These are phyloP conservation scores for Coniella lustricola DNA, from an alignment of 2,329 filamentous ascomycete genomes.

Conservation along the genomic window DNA sequence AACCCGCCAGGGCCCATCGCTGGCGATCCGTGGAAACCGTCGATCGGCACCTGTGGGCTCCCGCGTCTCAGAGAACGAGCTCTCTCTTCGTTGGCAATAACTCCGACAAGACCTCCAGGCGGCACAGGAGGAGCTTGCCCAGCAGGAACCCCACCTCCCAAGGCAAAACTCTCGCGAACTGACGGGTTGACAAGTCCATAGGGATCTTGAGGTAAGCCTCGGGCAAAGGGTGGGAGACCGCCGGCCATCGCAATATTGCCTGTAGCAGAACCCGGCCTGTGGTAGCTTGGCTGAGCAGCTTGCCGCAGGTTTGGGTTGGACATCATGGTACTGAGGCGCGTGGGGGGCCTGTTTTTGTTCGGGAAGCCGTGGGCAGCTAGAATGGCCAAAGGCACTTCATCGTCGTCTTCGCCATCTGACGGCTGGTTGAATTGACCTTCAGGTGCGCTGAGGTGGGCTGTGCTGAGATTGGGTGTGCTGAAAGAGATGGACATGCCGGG, in stretches of 20 bases:
- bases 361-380: constrained; percentile 86
- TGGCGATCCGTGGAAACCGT: constrained; percentile 33
- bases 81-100: constrained; percentile 80
- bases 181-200: constrained; percentile 69
- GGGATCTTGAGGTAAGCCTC: constrained; percentile 75
- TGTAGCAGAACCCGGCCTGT: constrained; percentile 48
- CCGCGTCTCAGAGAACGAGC: constrained; percentile 70
- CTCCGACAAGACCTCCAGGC: constrained; percentile 75
- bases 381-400: constrained; percentile 81
- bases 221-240: constrained; percentile 72
- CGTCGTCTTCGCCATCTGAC: constrained; percentile 60
- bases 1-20: constrained; percentile 32
- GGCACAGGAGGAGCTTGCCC: constrained; percentile 39
- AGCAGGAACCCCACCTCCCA: constrained; percentile 50
- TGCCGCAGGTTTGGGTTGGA: constrained; percentile 68
- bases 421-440: constrained; percentile 19
- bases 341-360: constrained; percentile 67
- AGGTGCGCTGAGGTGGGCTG: constrained; percentile 28
- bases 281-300: constrained; percentile 36
- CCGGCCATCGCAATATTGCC: constrained; percentile 42
- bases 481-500: constrained; percentile 49
- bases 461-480: constrained; percentile 42
- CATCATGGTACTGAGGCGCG: constrained; percentile 53
- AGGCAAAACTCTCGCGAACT: constrained; percentile 66
- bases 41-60: constrained; percentile 64